Conservation (phyloP, 441 rosid species). For the Bocquillonia castaneifolia region DNA sequence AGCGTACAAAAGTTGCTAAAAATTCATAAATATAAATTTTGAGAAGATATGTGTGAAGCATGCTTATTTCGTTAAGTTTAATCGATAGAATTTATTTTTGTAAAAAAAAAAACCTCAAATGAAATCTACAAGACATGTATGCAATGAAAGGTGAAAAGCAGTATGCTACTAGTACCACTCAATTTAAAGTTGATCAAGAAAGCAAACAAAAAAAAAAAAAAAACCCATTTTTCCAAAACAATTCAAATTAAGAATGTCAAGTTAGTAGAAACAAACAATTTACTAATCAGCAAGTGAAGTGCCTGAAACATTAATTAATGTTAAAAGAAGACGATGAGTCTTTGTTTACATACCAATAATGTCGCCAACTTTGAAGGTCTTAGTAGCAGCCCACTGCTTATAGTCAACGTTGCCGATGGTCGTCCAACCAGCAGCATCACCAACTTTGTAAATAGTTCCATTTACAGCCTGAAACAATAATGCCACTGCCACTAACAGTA, state of each 20-base stretch:
- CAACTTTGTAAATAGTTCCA: slow-evolving; percentile 67
- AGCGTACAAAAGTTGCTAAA: too few species aligned
- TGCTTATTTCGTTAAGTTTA: too few species aligned
- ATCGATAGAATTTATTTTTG: too few species aligned
- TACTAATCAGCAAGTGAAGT: neutral
- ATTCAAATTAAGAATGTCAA: too few species aligned
- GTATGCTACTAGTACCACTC: too few species aligned
- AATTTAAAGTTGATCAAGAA: neutral
- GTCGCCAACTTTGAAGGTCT: slow-evolving; percentile 70
- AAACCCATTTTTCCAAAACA: neutral
- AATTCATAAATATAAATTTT: too few species aligned
- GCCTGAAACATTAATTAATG: neutral
- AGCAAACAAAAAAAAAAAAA: too few species aligned
- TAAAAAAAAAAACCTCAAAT: too few species aligned
- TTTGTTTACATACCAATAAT: slow-evolving; percentile 43
- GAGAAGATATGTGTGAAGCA: too few species aligned
- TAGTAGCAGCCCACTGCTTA: slow-evolving; percentile 75
- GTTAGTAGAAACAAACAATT: too few species aligned
- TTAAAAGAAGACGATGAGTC: neutral
- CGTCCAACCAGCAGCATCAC: slow-evolving; percentile 89
- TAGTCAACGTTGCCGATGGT: slow-evolving; percentile 73
- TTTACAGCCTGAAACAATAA: slow-evolving; percentile 27
- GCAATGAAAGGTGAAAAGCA: too few species aligned
- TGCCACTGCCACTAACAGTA: slow-evolving; percentile 13
- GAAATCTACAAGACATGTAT: too few species aligned